Percentiles rank a stretch among this genome's conserved stretches.
phyloP scores from a whole-genome alignment of 2,329 filamentous ascomycete genomes.

The Fusarium sp. region DNA sequence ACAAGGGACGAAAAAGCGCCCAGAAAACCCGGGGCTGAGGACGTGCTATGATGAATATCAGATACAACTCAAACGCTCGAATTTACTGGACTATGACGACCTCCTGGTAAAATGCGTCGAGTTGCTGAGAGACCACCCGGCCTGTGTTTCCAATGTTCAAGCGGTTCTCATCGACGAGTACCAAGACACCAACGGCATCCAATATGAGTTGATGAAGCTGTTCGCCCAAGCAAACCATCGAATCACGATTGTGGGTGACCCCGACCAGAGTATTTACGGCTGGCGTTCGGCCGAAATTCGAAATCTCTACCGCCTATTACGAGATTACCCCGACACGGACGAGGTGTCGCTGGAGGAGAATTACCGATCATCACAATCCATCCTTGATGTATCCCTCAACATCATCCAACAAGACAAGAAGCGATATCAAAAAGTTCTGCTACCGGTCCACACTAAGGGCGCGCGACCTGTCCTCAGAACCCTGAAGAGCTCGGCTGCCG shows the following conservation, averaged over 20 bases:
- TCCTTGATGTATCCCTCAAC: constrained; percentile 81
- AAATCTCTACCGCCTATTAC: constrained; percentile 84
- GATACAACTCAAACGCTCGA: constrained; percentile 77
- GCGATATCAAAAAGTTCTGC: constrained; percentile 82
- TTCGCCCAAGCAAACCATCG: constrained; percentile 78
- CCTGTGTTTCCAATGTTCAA: constrained; percentile 90
- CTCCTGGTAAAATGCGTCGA: constrained; percentile 86
- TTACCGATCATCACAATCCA: constrained; percentile 90
- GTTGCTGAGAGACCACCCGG: constrained; percentile 77
- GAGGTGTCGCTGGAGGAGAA: constrained; percentile 93
- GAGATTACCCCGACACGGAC: constrained; percentile 80
- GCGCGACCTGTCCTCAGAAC: constrained; percentile 84
- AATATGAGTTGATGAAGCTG: constrained; percentile 93
- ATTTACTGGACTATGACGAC: constrained; percentile 94
- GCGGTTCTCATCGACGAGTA: constrained; percentile 96
- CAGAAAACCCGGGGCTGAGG: constrained; percentile 70
- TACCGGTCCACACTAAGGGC: constrained; percentile 84
- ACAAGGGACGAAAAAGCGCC: constrained; percentile 49
- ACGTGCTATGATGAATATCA: constrained; percentile 82
- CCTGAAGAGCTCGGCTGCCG: constrained; percentile 75
- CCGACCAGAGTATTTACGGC: constrained; percentile 97
- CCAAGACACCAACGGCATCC: constrained; percentile 94
- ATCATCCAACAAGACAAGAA: constrained; percentile 91
- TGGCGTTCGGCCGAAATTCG: constrained; percentile 94
- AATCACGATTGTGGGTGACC: constrained; percentile 97